Evolutionary conservation across 768 basidiomycete species (phyloP).

Genomic region (Tricholoma hemisulphureum): DNA sequence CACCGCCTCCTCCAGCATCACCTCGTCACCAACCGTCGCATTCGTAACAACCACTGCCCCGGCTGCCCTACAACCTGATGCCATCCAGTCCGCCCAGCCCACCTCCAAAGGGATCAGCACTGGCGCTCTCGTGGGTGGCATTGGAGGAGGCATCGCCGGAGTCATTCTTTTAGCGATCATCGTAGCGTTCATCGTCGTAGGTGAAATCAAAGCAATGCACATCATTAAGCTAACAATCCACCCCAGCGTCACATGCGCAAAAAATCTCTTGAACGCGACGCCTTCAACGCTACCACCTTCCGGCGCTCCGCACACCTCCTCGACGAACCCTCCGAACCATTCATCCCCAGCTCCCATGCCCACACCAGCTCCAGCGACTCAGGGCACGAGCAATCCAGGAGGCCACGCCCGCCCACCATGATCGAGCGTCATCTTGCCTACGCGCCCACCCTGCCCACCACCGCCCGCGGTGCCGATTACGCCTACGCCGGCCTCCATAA

Average conservation of each 20-base stretch:
- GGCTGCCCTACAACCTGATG: not conserved
- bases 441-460: constrained; percentile 16
- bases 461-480: constrained; percentile 13
- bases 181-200: constrained; percentile 26
- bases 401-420: constrained; percentile 32
- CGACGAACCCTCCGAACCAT: constrained; percentile 19
- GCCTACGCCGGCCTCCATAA: constrained; percentile 10
- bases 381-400: not conserved
- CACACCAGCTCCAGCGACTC: not conserved
- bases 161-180: constrained; percentile 19
- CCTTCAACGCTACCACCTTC: constrained; percentile 51
- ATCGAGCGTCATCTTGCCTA: constrained; percentile 25
- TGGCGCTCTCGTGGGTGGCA: constrained; percentile 26
- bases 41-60: not conserved
- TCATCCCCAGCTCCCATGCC: constrained; percentile 10
- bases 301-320: constrained; percentile 49
- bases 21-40: not conserved
- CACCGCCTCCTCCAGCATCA: constrained; percentile 5
- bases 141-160: constrained; percentile 22
- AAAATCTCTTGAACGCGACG: constrained; percentile 31
- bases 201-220: not conserved
- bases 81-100: not conserved
- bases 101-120: constrained; percentile 15
- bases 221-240: not conserved
- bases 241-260: constrained; percentile 36